Evolutionary conservation across 805 yeast species (phyloP).

Genomic region (Dipodascus albidus): DNA sequence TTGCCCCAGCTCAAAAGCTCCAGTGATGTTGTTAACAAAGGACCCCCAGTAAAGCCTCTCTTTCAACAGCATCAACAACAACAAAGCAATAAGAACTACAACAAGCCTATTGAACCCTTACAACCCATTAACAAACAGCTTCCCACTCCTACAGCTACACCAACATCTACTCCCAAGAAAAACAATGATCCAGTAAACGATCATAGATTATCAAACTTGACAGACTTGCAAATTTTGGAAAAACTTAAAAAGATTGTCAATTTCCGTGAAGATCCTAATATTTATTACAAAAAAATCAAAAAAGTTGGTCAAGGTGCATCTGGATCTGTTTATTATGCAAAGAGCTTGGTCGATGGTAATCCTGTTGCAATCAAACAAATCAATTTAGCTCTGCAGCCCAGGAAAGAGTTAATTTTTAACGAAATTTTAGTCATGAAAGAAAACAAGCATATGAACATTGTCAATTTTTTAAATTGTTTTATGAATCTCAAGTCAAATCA

Average conservation of each 20-base stretch:
- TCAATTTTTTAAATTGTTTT: conserved; percentile 83
- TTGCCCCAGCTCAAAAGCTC: conserved; percentile 1
- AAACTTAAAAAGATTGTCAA: conserved; percentile 75
- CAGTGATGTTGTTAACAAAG: background rate
- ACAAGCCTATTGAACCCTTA: background rate
- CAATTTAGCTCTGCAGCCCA: conserved; percentile 90
- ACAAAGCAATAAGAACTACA: conserved; percentile 2
- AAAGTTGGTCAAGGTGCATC: conserved; percentile 98
- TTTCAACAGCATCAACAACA: conserved; percentile 6
- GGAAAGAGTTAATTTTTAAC: conserved; percentile 87
- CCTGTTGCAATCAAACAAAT: conserved; percentile 90
- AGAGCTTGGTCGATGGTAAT: conserved; percentile 30
- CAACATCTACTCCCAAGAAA: conserved; percentile 3
- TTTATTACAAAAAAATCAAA: conserved; percentile 38
- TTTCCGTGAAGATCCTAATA: conserved; percentile 67
- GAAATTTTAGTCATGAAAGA: conserved; percentile 96
- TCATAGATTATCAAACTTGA: conserved; percentile 48
- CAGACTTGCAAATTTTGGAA: conserved; percentile 80
- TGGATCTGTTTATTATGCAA: conserved; percentile 92
- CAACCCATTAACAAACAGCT: background rate
- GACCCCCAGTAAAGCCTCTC: conserved; percentile 1
- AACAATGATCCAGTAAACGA: conserved; percentile 19
- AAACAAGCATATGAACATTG: conserved; percentile 81
- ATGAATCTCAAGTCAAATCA: conserved; percentile 39
- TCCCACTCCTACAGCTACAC: conserved; percentile 12